These are phyloP conservation scores for Cladosporium cucumerinum DNA, from an alignment of 2,329 filamentous ascomycete species.

Conservation along the genomic window DNA sequence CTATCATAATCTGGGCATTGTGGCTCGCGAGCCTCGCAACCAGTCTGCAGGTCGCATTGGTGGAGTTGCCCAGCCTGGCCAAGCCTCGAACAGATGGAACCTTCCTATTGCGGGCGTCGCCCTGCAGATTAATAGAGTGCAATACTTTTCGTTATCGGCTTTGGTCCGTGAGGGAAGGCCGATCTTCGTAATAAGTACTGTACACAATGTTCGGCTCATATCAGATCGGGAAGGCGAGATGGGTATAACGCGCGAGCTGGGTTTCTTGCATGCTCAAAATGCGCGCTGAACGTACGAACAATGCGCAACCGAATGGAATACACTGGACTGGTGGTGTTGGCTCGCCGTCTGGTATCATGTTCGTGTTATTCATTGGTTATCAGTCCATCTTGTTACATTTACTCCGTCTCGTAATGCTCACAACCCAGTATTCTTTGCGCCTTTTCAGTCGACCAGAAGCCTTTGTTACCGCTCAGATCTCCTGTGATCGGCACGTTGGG, in stretches of 20 bases:
- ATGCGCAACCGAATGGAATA: neutral
- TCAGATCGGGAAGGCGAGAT: neutral
- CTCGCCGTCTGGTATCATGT: neutral
- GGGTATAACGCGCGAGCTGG: neutral
- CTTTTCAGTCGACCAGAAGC: constrained; percentile 30
- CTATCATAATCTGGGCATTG: constrained; percentile 9
- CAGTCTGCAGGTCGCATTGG: neutral
- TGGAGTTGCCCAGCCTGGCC: constrained; percentile 12
- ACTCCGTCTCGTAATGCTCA: constrained; percentile 28
- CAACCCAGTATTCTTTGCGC: constrained; percentile 26
- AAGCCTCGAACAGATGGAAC: constrained; percentile 11
- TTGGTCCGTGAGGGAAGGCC: neutral
- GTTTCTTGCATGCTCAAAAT: neutral
- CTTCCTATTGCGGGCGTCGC: constrained; percentile 11
- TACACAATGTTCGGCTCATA: neutral
- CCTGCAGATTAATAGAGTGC: constrained; percentile 2
- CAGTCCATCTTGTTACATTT: neutral
- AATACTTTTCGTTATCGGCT: constrained; percentile 4
- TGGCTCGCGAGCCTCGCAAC: neutral
- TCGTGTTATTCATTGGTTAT: neutral
- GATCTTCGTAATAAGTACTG: neutral
- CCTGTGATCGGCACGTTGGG: constrained; percentile 26
- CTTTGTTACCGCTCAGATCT: constrained; percentile 24
- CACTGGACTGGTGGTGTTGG: neutral
- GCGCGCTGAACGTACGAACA: neutral